Conservation (phyloP, 169 alveolate genomes). For the Besnoitia besnoiti region DNA sequence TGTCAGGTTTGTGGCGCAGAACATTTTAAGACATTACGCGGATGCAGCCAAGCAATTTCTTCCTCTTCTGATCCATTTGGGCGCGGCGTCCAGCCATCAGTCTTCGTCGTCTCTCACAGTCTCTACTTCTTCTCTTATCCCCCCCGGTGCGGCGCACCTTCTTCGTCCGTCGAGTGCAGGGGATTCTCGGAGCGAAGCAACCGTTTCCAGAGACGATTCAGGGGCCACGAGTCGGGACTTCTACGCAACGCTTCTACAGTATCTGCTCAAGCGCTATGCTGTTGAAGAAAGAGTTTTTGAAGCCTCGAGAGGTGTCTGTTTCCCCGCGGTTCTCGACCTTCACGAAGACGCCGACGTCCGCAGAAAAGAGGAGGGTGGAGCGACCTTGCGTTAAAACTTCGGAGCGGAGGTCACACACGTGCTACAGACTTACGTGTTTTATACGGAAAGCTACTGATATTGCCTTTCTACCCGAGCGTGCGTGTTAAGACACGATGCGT, state of each 20-base stretch:
- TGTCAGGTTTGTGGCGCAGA: constrained; percentile 39
- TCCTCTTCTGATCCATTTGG: neutral
- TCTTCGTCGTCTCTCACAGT: neutral
- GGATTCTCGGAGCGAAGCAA: neutral
- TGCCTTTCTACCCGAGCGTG: too few relatives aligned
- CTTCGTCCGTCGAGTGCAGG: neutral
- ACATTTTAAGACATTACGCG: neutral
- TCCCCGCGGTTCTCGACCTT: neutral
- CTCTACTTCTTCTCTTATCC: neutral
- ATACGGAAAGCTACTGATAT: too few relatives aligned
- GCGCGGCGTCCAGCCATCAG: constrained; percentile 1
- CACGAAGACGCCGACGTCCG: neutral
- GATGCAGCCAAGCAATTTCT: neutral
- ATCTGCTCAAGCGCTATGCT: constrained; percentile 17
- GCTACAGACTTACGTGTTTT: too few relatives aligned
- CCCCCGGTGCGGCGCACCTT: neutral
- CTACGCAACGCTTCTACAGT: constrained; percentile 13
- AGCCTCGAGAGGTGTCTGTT: neutral
- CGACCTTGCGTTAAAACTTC: neutral
- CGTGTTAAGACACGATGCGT: too few relatives aligned
- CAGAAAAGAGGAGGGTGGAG: neutral
- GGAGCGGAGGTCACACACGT: neutral
- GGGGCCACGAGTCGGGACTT: constrained; percentile 1
- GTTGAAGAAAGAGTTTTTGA: neutral
- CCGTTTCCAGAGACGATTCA: neutral